Conservation (phyloP, 345 rosid species). For the rapeseed (Brassica napus) region Da-Ae NC_063446.1:10289001-10289500, state of each 20-base stretch:
- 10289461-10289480: not conserved
- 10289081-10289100: constrained; percentile 24
- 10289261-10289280: not conserved
- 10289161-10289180: not conserved
- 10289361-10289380: not conserved
- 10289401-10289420: not conserved
- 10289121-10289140: not conserved
- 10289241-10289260: not conserved
- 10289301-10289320: not conserved
- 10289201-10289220: not conserved
- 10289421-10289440: not conserved
- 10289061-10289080: constrained; percentile 21
- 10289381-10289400: not conserved
- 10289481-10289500: not conserved
- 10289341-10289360: not conserved
- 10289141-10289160: not conserved
- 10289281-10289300: not conserved
- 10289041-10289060: not conserved
- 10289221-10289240: not conserved
- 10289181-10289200: not conserved
- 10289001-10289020: constrained; percentile 98
- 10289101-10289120: not conserved
- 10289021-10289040: constrained; percentile 63
- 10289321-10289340: not conserved
- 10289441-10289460: not conserved